Evolutionary conservation across 2,329 filamentous ascomycete genomes (phyloP).

Genomic region (Elsinoe ampelina): DNA sequence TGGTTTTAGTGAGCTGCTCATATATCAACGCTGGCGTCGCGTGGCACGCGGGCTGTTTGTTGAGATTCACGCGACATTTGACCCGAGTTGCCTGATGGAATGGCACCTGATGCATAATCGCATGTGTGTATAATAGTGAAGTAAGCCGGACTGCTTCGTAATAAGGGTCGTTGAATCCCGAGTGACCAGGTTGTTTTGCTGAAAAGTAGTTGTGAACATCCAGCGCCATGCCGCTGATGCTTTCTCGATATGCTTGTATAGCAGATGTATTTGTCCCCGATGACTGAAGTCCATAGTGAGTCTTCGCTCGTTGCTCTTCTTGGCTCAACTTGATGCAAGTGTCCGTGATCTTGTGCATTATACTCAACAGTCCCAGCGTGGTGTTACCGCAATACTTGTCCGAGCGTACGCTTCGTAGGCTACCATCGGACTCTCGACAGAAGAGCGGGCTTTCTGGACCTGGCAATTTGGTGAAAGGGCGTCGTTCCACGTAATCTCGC

Average conservation of each 20-base stretch:
- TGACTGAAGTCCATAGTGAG: neutral
- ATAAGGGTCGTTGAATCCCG: neutral
- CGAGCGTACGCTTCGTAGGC: neutral
- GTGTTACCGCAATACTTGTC: neutral
- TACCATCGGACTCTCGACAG: neutral
- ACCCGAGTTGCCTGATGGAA: slow-evolving; percentile 19
- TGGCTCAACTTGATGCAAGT: neutral
- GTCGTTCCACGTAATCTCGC: neutral
- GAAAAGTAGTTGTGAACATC: neutral
- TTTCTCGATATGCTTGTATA: neutral
- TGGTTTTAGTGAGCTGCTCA: slow-evolving; percentile 20
- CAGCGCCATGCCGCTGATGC: neutral
- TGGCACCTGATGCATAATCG: slow-evolving; percentile 19
- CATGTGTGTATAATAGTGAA: slow-evolving; percentile 23
- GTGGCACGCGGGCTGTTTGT: neutral
- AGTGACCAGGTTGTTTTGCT: neutral
- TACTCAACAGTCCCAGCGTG: neutral
- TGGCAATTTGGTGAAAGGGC: slow-evolving; percentile 6
- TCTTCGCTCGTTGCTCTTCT: neutral
- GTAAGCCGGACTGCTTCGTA: slow-evolving; percentile 25
- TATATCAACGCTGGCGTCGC: slow-evolving; percentile 19
- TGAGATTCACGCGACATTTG: neutral
- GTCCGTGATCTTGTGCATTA: neutral
- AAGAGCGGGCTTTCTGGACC: slow-evolving; percentile 3
- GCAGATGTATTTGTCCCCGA: neutral